Base-by-base conservation (phyloP, 805 yeast species). In the Candida incommunis region DNA sequence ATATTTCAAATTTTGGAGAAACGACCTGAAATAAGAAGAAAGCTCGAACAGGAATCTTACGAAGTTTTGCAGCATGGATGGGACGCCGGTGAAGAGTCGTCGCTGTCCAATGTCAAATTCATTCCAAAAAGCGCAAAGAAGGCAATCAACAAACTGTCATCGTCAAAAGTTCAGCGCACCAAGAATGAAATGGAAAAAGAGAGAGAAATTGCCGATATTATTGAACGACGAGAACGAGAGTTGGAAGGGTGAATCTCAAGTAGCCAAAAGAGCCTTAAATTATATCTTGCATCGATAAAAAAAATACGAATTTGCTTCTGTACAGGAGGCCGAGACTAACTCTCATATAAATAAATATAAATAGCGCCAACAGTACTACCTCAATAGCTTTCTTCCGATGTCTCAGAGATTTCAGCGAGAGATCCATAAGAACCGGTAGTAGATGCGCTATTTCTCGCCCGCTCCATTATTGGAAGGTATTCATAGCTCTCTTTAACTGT, bases 1-100 rank as follows among this genome's bases (percentile, higher is more conserved):
- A 64, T 75, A 16, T 92, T 86, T 66, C 86, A 82, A 52, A 67
- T 75, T 16, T 69, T 83, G 45, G 98, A 92, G 61, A 75, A 76
- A 55, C 82, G 79, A 54, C 63, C 74, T 16, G 74, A 69, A 11
- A 66, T 88, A 55, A 71, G 92, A 53, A 73, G 74, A 50, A 69
- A 73, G 37, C 70, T 92, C 54, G 97, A 92, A 60, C 61, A 73
- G 23, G 80, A 72, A 37, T 80, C 96, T 0, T 80, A 70, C 54
- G 68, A 68, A 23, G 94, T 87, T 50, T 69, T 92, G 60, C 66
- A 71, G 43, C 92, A 83, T 58, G 80, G 57, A n/a, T 54, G 60
- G 58, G 57, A 48, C 25, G 52, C 37, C 11, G 37, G 37, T 16
- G 37, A 31, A n/a, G 37, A 31, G 37, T 31, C 37, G 9, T 31